Evolutionary conservation across 768 basidiomycete genomes (phyloP), one percentile per base, ranked within the genome.

Genomic region (Hydnum rufescens): DNA sequence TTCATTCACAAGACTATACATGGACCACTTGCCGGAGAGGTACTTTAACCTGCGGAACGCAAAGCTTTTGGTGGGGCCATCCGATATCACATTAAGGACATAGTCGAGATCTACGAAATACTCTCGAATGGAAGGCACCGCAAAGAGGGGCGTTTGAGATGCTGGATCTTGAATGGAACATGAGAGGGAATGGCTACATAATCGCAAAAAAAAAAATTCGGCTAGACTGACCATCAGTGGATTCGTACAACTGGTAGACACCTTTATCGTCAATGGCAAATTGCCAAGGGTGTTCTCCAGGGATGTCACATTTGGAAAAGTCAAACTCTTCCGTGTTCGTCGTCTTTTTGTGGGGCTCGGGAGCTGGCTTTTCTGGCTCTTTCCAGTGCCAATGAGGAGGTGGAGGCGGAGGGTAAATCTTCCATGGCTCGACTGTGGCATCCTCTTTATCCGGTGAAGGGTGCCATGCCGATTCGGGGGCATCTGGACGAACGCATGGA

Each of bases 81-180:
- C 88, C 1, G 89, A 76, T 52, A 96, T 95, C 56, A 96, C 88
- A 3, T 74, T 70, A 1, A 97, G 74, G 13, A 97, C 73, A 62
- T 80, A 88, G 62, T 99, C 93, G 4, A 99, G 76, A 63, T 99
- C 95, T 51, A 89, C 72, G 63, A 95, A 99, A 63, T 97, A 99
- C 63, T 99, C 95, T 55, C 83, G 74, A 49, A 97, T 81, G 44
- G 73, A 78, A 2, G 90, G 90, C 4, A 93, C 73, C 53, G 79
- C 73, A 61, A 81, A 90, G 0, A 76, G 65, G 0, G 88, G 86
- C 49, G 71, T 72, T 42, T 57, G 69, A 34, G 23, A 13, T 5
- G 26, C 16, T n/a, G 6, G 5, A 18, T 4, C 28, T 31, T 54
- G 53, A 22, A 19, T 42, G 48, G n/a, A 19, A n/a, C 19, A 30